A percentile compares a stretch with the other conserved stretches of the same genome.
Conservation (phyloP, 2,329 filamentous ascomycete species). For the Talaromyces funiculosus region DNA sequence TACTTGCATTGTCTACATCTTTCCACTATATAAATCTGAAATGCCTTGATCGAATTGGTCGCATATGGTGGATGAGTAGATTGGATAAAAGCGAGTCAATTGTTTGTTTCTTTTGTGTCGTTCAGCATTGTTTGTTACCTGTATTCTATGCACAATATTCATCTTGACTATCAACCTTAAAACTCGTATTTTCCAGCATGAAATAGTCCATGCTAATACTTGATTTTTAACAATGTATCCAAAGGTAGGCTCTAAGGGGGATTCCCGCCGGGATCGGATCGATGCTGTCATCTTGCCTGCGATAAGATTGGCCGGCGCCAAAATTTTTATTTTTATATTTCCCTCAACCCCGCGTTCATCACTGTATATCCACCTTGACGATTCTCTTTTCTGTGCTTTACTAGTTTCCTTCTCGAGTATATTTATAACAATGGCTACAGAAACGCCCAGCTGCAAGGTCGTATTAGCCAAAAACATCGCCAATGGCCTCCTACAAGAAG, state of each 20-base stretch:
- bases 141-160: conserved; percentile 2
- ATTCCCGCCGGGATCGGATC: conserved; percentile 11
- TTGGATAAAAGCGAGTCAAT: not conserved
- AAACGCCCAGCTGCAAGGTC: conserved; percentile 65
- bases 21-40: not conserved
- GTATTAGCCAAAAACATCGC: conserved; percentile 83
- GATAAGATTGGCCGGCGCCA: conserved; percentile 12
- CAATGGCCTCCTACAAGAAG: conserved; percentile 71
- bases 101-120: conserved; percentile 4
- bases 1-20: not conserved
- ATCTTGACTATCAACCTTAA: not conserved
- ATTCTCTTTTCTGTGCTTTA: no score
- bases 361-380: not conserved
- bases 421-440: not conserved
- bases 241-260: no score
- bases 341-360: conserved; percentile 9
- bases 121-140: not conserved
- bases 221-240: not conserved
- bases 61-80: not conserved
- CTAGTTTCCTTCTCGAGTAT: not conserved
- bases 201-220: no score
- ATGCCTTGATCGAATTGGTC: no score
- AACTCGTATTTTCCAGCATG: no score
- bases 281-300: not conserved
- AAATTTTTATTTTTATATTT: conserved; percentile 8